Evolutionary conservation across 345 rosid species (phyloP).

Genomic region (Citropsis articulata): DNA sequence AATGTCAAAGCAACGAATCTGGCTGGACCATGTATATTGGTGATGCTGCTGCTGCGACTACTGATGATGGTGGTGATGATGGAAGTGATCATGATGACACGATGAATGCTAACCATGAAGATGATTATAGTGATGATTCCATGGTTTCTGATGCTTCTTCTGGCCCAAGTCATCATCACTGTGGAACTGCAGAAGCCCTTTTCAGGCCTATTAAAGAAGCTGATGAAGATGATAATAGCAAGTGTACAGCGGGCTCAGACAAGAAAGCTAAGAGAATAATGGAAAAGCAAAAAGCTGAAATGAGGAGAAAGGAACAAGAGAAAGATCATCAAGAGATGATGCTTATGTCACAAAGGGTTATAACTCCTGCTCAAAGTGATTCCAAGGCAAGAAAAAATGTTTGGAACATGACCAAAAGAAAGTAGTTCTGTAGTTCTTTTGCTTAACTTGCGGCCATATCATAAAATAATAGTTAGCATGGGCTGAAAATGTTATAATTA

Average conservation of each 20-base stretch:
- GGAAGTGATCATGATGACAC: background rate
- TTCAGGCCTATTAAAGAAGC: slow-evolving; percentile 16
- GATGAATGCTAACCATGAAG: slow-evolving; percentile 6
- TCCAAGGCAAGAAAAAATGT: slow-evolving; percentile 38
- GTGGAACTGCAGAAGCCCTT: slow-evolving; percentile 6
- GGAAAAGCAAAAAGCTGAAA: slow-evolving; percentile 11
- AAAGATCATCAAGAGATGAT: slow-evolving; percentile 9
- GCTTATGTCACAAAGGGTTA: slow-evolving; percentile 4
- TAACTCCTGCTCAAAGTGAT: slow-evolving; percentile 22
- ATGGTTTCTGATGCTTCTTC: slow-evolving; percentile 79
- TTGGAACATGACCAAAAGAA: slow-evolving; percentile 27
- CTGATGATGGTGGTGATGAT: background rate
- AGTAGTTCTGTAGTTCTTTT: slow-evolving; percentile 7
- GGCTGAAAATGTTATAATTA: background rate
- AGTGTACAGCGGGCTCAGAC: background rate
- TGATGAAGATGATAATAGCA: slow-evolving; percentile 7
- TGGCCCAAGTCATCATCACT: slow-evolving; percentile 39
- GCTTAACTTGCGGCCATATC: background rate
- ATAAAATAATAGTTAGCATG: background rate
- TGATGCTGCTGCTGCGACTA: slow-evolving; percentile 9
- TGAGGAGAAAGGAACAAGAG: slow-evolving; percentile 7
- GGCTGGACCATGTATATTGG: slow-evolving; percentile 77
- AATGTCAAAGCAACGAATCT: slow-evolving; percentile 60
- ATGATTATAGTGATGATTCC: slow-evolving; percentile 39
- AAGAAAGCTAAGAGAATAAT: slow-evolving; percentile 14